These are phyloP conservation scores for Lachnellula occidentalis DNA, from an alignment of 2,329 filamentous ascomycete species.

Conservation along the genomic window DNA sequence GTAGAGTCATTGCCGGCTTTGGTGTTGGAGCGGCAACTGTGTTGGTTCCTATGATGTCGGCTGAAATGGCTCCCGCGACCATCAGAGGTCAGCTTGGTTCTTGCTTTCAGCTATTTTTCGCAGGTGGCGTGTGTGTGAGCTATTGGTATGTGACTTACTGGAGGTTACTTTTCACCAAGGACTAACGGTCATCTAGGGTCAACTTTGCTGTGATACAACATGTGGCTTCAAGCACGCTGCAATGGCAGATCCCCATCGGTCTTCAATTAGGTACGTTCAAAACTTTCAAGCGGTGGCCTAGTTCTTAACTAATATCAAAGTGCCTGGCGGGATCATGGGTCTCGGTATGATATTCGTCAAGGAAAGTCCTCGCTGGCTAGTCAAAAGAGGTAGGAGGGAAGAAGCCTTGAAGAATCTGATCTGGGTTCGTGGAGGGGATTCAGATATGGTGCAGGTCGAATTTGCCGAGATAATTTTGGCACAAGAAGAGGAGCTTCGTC, in stretches of 20 bases:
- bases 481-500: conserved; percentile 41
- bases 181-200: conserved; percentile 33
- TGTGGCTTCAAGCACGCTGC: conserved; percentile 33
- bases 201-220: conserved; percentile 42
- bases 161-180: no score
- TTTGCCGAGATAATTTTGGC: conserved; percentile 40
- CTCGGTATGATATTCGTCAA: conserved; percentile 45
- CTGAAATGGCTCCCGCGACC: conserved; percentile 39
- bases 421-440: conserved; percentile 45
- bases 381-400: conserved; percentile 39
- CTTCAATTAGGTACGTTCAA: conserved; percentile 6
- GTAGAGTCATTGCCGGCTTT: conserved; percentile 42
- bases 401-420: conserved; percentile 43
- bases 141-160: no score
- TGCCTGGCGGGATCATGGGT: conserved; percentile 42
- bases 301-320: conserved; percentile 23
- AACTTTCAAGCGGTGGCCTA: no score
- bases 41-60: conserved; percentile 38
- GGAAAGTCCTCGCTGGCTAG: conserved; percentile 46
- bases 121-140: conserved; percentile 30
- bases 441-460: conserved; percentile 33
- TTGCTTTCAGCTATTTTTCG: conserved; percentile 35
- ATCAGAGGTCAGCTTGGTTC: conserved; percentile 35
- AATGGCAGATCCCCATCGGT: conserved; percentile 47
- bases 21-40: conserved; percentile 42